Conservation (phyloP, 805 yeast genomes). For the Kuraishia cidri region DNA sequence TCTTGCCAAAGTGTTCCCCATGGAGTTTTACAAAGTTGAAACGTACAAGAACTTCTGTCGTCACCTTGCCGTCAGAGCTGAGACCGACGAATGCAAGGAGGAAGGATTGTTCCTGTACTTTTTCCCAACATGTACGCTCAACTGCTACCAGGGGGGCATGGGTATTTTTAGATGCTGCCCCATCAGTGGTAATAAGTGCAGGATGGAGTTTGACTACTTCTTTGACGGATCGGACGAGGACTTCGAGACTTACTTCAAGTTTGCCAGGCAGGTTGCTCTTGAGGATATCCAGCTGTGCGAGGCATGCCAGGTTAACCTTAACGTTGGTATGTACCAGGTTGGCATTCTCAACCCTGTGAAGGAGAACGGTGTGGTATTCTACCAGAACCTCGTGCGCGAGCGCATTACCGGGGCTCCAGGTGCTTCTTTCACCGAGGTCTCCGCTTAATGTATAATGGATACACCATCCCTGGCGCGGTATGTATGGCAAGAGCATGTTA, state of each 20-base stretch:
- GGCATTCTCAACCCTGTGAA: conserved; percentile 18
- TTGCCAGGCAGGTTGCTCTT: conserved; percentile 20
- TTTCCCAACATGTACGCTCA: conserved; percentile 17
- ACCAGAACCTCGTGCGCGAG: conserved; percentile 20
- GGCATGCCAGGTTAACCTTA: conserved; percentile 16
- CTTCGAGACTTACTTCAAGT: conserved; percentile 16
- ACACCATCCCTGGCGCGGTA: too few relatives aligned
- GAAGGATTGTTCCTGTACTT: conserved; percentile 16
- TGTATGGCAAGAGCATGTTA: too few relatives aligned
- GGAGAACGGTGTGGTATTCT: conserved; percentile 13
- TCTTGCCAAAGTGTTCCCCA: conserved; percentile 15
- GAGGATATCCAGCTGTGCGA: conserved; percentile 21
- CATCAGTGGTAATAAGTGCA: conserved; percentile 13
- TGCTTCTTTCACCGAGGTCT: too few relatives aligned
- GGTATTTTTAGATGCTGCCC: conserved; percentile 18
- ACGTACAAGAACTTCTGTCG: conserved; percentile 16
- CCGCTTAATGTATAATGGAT: too few relatives aligned
- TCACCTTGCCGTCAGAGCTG: conserved; percentile 13
- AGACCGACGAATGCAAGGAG: conserved; percentile 4
- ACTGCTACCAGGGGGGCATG: conserved; percentile 19
- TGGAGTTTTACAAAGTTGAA: conserved; percentile 17
- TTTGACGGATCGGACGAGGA: conserved; percentile 16
- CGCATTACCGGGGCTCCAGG: background rate
- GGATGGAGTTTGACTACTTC: conserved; percentile 21
- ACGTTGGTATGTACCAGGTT: conserved; percentile 12